Evolutionary conservation across 2,329 filamentous ascomycete species (phyloP).

Genomic region (Ascomycota sp.): DNA sequence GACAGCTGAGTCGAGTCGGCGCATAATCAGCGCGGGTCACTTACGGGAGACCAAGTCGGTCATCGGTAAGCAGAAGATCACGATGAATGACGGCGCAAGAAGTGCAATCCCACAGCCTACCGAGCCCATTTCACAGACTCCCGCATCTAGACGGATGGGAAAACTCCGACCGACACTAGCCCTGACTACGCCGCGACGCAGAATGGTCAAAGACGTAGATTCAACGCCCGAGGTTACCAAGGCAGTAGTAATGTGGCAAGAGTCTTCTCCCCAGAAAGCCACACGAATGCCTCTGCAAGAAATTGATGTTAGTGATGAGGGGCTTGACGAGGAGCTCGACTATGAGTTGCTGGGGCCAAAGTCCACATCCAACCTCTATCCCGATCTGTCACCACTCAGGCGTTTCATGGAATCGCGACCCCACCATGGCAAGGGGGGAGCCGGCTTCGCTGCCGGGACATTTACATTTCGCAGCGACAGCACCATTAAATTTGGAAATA

Average conservation of each 20-base stretch:
- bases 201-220: conserved; percentile 50
- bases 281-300: conserved; percentile 11
- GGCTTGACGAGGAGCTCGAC: conserved; percentile 7
- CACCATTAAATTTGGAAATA: conserved; percentile 35
- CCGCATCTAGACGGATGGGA: conserved; percentile 22
- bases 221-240: conserved; percentile 54
- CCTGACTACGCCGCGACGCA: conserved; percentile 47
- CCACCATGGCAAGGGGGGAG: conserved; percentile 7
- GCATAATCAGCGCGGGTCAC: conserved; percentile 25
- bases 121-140: conserved; percentile 22
- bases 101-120: conserved; percentile 27
- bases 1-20: conserved; percentile 13
- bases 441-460: conserved; percentile 24
- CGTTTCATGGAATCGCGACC: conserved; percentile 10
- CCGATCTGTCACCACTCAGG: conserved; percentile 26
- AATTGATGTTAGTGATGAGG: conserved; percentile 10
- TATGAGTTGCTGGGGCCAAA: conserved; percentile 6
- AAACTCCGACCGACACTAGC: conserved; percentile 31
- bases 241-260: conserved; percentile 21
- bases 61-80: conserved; percentile 20
- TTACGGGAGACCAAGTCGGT: conserved; percentile 39
- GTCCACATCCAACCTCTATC: conserved; percentile 24
- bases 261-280: conserved; percentile 36
- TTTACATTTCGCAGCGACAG: conserved; percentile 48
- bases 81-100: conserved; percentile 15